These are phyloP conservation scores for Saturnispora diversa DNA, from an alignment of 805 yeast genomes.

Conservation along the genomic window DNA sequence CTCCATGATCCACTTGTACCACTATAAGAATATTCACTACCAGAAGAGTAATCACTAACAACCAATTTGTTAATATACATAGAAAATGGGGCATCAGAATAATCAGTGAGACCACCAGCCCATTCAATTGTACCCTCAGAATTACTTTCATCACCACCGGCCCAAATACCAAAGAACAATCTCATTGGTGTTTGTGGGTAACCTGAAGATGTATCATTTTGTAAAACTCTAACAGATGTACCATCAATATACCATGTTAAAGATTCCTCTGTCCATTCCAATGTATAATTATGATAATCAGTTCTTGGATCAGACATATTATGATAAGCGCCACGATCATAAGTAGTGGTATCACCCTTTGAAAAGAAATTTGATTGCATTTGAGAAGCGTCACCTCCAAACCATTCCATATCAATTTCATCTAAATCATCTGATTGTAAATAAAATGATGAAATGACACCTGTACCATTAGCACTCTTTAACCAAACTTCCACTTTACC, in stretches of 20 bases:
- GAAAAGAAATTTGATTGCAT: slow-evolving; percentile 76
- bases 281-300: slow-evolving; percentile 64
- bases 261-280: slow-evolving; percentile 71
- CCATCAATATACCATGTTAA: slow-evolving; percentile 74
- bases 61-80: slow-evolving; percentile 53
- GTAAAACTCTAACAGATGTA: slow-evolving; percentile 52
- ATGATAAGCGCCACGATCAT: slow-evolving; percentile 74
- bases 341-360: slow-evolving; percentile 69
- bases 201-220: slow-evolving; percentile 49
- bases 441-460: slow-evolving; percentile 74
- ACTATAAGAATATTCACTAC: slow-evolving; percentile 46
- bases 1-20: slow-evolving; percentile 52
- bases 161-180: slow-evolving; percentile 61
- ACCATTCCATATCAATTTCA: slow-evolving; percentile 84
- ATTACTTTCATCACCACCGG: slow-evolving; percentile 69
- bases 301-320: slow-evolving; percentile 47
- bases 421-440: slow-evolving; percentile 79
- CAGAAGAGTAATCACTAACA: slow-evolving; percentile 66
- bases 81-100: slow-evolving; percentile 55
- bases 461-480: slow-evolving; percentile 69
- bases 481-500: slow-evolving; percentile 71
- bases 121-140: slow-evolving; percentile 65
- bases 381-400: slow-evolving; percentile 69
- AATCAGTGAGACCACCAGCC: slow-evolving; percentile 76
- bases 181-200: slow-evolving; percentile 90